Base-by-base conservation (phyloP, 2,329 filamentous ascomycete species). In the Aspergillus niger region DNA sequence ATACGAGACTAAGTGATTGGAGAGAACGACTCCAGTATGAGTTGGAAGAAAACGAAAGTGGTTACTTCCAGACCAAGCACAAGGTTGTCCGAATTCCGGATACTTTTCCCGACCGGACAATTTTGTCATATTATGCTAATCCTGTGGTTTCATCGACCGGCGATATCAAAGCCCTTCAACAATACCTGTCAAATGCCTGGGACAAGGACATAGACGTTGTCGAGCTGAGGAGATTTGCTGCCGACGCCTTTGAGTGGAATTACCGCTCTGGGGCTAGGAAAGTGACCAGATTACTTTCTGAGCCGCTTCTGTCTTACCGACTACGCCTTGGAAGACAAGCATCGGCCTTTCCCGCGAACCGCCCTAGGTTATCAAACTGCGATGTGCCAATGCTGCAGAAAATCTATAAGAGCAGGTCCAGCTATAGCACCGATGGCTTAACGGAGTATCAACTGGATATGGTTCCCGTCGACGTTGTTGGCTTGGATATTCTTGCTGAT, bases 41-140 rank as follows among this genome's bases (percentile, higher is more conserved):
- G 73, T 80, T 99, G 24, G 82, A 84, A 49, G 92, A 91, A 28
- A 99, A 99, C 70, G 88, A 95, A 71, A 91, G 86, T 70, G 88
- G 89, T 3, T 87, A 88, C 70, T 99, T 99, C 75, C 84, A 86
- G 44, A 87, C 85, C 13, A 91, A 87, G 69, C 91, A 95, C 71
- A 89, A 86, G 64, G 85, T 86, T 2, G 77, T 97, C 50, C 80
- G 77, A 3, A 90, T 99, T 32, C 94, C 94, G 0, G 87, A 91
- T 0, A 82, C 84, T 38, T 99, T 98, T 65, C 95, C 95, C 0
- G 88, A 91, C 63, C 78, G 85, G 50, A 89, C 92, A 44, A 86
- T 97, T 7, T 79, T 98, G 20, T 84, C 90, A 10, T 97, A 91
- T 71, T 99, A 99, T 68, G 94, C 91, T 0, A 88, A 93, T 70